Conservation (phyloP, 2,329 filamentous ascomycete species). For the Bipolaris sorokiniana region DNA sequence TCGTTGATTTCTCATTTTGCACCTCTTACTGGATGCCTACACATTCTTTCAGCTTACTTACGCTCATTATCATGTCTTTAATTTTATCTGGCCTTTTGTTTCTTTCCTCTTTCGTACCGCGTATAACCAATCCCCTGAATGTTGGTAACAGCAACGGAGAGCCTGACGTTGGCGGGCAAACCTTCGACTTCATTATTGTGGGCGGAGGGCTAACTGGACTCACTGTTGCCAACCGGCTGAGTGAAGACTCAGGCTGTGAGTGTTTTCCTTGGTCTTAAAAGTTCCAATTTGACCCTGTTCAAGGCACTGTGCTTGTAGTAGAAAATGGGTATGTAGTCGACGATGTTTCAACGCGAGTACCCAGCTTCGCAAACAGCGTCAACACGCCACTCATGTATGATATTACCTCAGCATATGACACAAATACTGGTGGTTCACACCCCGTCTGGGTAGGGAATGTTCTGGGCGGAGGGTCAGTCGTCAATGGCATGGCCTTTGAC, state of each 20-base stretch:
- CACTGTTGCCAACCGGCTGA: conserved; percentile 39
- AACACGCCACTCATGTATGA: conserved; percentile 33
- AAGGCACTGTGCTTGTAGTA: conserved; percentile 38
- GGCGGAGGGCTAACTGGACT: conserved; percentile 41
- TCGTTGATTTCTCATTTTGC: neutral
- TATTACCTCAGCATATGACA: conserved; percentile 32
- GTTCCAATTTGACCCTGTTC: neutral
- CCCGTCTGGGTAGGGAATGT: conserved; percentile 33
- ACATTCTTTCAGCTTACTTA: conserved; percentile 3
- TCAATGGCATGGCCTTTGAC: conserved; percentile 34
- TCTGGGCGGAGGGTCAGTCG: conserved; percentile 47
- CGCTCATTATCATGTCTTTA: conserved; percentile 15
- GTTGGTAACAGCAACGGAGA: conserved; percentile 13
- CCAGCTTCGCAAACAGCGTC: conserved; percentile 30
- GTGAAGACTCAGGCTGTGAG: conserved; percentile 34
- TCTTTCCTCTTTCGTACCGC: conserved; percentile 26
- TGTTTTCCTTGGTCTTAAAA: neutral
- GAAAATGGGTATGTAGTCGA: conserved; percentile 35
- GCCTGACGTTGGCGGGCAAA: conserved; percentile 22
- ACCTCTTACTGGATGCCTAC: conserved; percentile 5
- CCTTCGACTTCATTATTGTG: conserved; percentile 43
- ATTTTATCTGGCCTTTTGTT: conserved; percentile 19
- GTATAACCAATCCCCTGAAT: conserved; percentile 3
- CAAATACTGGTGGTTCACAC: conserved; percentile 19
- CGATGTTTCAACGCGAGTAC: conserved; percentile 31